Evolutionary conservation across 2,329 filamentous ascomycete genomes (phyloP).

Genomic region (Fusarium sp.): DNA sequence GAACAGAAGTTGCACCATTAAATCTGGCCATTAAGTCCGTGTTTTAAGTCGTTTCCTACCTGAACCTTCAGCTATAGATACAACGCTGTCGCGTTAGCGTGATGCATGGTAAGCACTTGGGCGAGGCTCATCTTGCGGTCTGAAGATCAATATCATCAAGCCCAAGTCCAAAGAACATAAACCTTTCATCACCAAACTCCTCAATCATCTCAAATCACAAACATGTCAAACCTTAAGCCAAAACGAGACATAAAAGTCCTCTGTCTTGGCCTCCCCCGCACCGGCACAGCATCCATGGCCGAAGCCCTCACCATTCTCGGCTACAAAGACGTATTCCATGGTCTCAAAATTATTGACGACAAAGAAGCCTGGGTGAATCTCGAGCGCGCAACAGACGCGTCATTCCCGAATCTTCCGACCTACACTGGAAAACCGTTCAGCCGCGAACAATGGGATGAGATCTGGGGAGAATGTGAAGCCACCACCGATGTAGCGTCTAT

Average conservation of each 20-base stretch:
- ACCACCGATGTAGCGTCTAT: constrained; percentile 47
- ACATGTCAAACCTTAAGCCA: neutral
- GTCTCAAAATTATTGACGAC: constrained; percentile 41
- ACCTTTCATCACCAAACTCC: neutral
- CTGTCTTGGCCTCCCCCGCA: constrained; percentile 48
- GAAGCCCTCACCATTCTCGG: constrained; percentile 49
- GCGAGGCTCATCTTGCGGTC: neutral
- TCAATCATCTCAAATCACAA: neutral
- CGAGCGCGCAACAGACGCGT: constrained; percentile 47
- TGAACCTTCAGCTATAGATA: neutral
- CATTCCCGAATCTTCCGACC: constrained; percentile 42
- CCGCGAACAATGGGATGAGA: constrained; percentile 49
- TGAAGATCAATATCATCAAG: neutral
- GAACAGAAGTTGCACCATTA: neutral
- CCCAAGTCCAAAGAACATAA: rapidly evolving
- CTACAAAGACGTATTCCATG: constrained; percentile 51
- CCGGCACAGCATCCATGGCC: constrained; percentile 51
- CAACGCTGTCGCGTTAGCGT: neutral
- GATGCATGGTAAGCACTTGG: neutral
- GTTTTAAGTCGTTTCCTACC: neutral
- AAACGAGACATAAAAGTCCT: constrained; percentile 48
- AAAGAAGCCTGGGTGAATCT: constrained; percentile 43
- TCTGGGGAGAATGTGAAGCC: constrained; percentile 48
- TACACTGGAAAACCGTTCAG: constrained; percentile 46
- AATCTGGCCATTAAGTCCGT: rapidly evolving